Conservation (phyloP, 2,329 filamentous ascomycete species). For the Fusarium dlaminii region DNA sequence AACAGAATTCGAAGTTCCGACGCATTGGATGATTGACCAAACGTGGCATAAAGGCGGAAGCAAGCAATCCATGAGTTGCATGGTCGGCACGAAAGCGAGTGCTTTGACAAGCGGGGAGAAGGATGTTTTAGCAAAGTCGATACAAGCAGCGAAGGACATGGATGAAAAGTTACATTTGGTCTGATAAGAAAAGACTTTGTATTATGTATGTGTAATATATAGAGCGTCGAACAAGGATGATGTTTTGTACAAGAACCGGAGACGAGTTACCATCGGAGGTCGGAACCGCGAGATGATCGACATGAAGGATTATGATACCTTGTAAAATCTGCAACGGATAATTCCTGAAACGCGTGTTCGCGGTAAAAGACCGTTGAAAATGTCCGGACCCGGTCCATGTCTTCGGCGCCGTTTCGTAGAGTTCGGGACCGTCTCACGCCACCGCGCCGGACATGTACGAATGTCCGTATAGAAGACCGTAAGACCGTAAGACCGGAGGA, state of each 20-base stretch:
- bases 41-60: constrained; percentile 48
- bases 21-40: constrained; percentile 53
- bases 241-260: neutral
- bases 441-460: constrained; percentile 8
- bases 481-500: neutral
- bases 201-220: neutral
- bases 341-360: neutral
- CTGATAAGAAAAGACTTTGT: neutral
- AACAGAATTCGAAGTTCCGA: constrained; percentile 48
- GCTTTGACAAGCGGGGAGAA: constrained; percentile 7
- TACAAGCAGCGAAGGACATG: constrained; percentile 17
- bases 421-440: neutral
- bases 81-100: constrained; percentile 39
- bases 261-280: neutral
- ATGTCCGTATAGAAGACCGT: constrained; percentile 20
- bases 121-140: constrained; percentile 6
- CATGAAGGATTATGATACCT: neutral
- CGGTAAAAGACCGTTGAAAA: neutral
- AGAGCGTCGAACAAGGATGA: neutral
- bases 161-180: constrained; percentile 11
- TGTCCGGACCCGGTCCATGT: neutral
- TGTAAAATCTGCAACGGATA: neutral
- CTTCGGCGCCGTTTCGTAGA: neutral
- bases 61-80: constrained; percentile 52
- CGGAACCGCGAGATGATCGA: neutral